Evolutionary conservation across 2,329 filamentous ascomycete genomes (phyloP), one percentile per base, ranked within the genome.

Genomic region (Mariannaea elegans): DNA sequence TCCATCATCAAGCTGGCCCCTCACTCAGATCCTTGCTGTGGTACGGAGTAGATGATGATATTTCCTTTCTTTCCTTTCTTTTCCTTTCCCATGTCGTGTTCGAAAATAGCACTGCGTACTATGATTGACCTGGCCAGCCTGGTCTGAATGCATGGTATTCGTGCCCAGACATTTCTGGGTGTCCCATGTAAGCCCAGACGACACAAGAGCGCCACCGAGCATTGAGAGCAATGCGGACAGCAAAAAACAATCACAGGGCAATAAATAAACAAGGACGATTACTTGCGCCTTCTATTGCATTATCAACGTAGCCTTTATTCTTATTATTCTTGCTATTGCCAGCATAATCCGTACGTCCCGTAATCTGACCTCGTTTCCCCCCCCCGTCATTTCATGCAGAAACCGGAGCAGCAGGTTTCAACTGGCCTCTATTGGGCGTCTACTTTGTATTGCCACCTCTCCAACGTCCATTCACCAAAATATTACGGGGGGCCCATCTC

Each of bases 401-500:
- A 46, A 23, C 45, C 38, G 45, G 50, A 50, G 51, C 51, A 51
- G 57, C 52, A 46, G 57, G 57, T 60, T 60, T 60, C 57, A 60
- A 60, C 51, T 60, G 41, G 51, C 46, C 56, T 60, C 57, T 50
- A 44, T 55, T 19, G 36, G 41, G 50, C 50, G 44, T 36, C 54
- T 55, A 39, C 49, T n/a, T n/a, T n/a, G n/a, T n/a, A n/a, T n/a
- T 49, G 59, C 49, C 48, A 56, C 49, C 50, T 59, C 56, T 59
- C 46, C 57, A 55, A 60, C 61, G 61, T 59, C 61, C 50, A 51
- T 41, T 14, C 38, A 58, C 45, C 46, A 38, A 24, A 56, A 16
- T 13, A 51, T 55, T 67, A 65, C 65, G 65, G 65, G 67, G 61
- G 67, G 38, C 32, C 29, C 41, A 54, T 46, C 51, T 58, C 58